Evolutionary conservation across 2,329 filamentous ascomycete genomes (phyloP), one percentile per base, ranked within the genome.

Genomic region (Chalara sp.): DNA sequence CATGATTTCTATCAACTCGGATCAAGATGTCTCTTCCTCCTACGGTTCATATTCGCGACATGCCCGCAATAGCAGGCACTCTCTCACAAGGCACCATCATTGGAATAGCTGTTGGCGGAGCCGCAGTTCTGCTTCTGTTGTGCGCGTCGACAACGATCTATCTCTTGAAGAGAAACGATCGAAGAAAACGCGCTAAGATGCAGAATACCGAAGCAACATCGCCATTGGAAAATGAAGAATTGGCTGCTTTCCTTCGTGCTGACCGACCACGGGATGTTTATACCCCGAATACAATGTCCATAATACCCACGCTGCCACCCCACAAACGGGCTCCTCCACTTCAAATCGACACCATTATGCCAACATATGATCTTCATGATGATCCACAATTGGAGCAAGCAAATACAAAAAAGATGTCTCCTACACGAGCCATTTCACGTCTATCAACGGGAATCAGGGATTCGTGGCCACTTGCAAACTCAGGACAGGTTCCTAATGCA

Each of bases 391-490:
- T 51, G 6, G 33, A 37, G n/a, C 47, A 46, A 31, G 39, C 47
- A 8, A 45, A 46, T 13, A 53, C 44, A 6, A 59, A 53, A 35
- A 56, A 44, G 32, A 40, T 52, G 12, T 51, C 53, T 5, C 49
- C 53, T 10, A 53, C 49, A 5, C 57, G 49, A 35, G 30, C 32
- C 0, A 42, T 54, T 31, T 57, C 59, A 28, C 54, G 57, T 21
- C 53, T 46, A 21, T 56, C 35, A 37, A 37, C 59, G 2, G 52
- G 53, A 11, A 52, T 59, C 10, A 56, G 59, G 44, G 61, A 62
- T n/a, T 64, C 62, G 2, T 64, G 62, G 62, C 62, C 62, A 12
- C 50, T 64, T 13, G 57, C 50, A 5, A 50, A 56, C 8, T 52
- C 48, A 6, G 55, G 54, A 11, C 56, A 58, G 8, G 44, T 30